Evolutionary conservation across 495 filamentous ascomycete genomes (phyloP).

Genomic region (Hypoxylon lenormandii): DNA sequence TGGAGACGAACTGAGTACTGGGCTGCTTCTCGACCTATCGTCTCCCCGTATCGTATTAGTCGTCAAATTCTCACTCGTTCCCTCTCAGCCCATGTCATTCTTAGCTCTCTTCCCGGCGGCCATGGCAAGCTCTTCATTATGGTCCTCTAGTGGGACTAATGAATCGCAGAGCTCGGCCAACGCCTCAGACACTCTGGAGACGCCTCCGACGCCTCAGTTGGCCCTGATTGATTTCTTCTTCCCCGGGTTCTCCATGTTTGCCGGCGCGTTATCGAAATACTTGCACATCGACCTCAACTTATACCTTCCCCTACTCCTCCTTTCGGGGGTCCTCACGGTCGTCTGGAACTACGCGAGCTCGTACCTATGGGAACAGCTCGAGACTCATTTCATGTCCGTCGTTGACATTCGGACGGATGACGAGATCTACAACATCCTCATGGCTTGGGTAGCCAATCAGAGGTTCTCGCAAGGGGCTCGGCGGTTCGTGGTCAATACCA

Average conservation of each 20-base stretch:
- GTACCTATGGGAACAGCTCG: conserved; percentile 59
- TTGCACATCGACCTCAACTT: conserved; percentile 76
- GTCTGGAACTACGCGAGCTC: conserved; percentile 63
- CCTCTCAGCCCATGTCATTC: conserved; percentile 1
- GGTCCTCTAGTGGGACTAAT: conserved; percentile 11
- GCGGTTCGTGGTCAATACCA: conserved; percentile 72
- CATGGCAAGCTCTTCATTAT: conserved; percentile 38
- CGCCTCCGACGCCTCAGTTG: conserved; percentile 38
- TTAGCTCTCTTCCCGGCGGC: not conserved
- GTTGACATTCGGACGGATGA: conserved; percentile 75
- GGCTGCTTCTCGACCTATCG: not conserved
- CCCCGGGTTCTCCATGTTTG: conserved; percentile 76
- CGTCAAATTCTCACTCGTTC: not conserved
- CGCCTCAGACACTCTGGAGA: conserved; percentile 8
- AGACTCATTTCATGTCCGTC: conserved; percentile 65
- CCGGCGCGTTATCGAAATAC: conserved; percentile 68
- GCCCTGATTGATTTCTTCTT: conserved; percentile 78
- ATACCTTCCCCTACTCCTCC: conserved; percentile 73
- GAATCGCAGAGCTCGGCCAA: conserved; percentile 12
- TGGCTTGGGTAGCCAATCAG: conserved; percentile 76
- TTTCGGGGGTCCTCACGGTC: conserved; percentile 63
- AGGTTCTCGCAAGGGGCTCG: conserved; percentile 67
- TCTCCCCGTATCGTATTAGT: not conserved
- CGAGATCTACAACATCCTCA: conserved; percentile 75
- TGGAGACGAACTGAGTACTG: not conserved